Evolutionary conservation across 2,329 filamentous ascomycete species (phyloP), one percentile per base, ranked within the genome.

Genomic region (Cladosporium sp.): DNA sequence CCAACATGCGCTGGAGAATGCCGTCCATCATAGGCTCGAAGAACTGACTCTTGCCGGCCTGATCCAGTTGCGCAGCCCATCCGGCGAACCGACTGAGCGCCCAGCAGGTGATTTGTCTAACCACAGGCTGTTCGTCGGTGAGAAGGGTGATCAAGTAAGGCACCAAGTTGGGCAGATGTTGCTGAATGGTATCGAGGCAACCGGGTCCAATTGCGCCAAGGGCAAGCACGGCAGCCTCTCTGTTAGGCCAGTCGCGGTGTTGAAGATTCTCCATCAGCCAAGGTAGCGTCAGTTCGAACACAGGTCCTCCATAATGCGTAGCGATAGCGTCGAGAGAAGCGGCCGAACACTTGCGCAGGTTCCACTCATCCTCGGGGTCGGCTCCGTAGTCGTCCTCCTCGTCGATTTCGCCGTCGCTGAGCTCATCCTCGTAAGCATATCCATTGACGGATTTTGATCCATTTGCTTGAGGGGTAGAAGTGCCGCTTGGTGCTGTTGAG

Each of bases 1-100:
- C 93, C 40, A 98, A 77, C 93, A 98, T 98, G 64, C 91, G 88
- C 53, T 83, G 84, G 51, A 98, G 74, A 42, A 98, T 91, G 5
- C 92, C 93, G 56, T 95, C 92, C 90, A 98, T 95, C 79, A 97
- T 87, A 0, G 92, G 92, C 62, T 93, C 86, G 62, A 98, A 98
- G 69, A 82, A 96, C 51, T 82, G 79, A 45, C 84, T 79, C 62
- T 85, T 85, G 55, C 90, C 80, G 15, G 74, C 72, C 13, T 85
- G 82, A 19, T 79, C 72, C 18, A 96, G 78, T 55, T 84, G 81
- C 4, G 90, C 86, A 8, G 91, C 92, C 93, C 93, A 98, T 38
- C 84, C 77, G 4, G 93, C 95, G 69, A 96, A 98, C 39, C 93
- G 82, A 15, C 91, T 91, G 18, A 98, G 79, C 5, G 93, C 94